Evolutionary conservation across 176 grass and related monocot species (phyloP), one percentile per base, ranked within the genome.

Genomic region (Carex scoparia): DNA sequence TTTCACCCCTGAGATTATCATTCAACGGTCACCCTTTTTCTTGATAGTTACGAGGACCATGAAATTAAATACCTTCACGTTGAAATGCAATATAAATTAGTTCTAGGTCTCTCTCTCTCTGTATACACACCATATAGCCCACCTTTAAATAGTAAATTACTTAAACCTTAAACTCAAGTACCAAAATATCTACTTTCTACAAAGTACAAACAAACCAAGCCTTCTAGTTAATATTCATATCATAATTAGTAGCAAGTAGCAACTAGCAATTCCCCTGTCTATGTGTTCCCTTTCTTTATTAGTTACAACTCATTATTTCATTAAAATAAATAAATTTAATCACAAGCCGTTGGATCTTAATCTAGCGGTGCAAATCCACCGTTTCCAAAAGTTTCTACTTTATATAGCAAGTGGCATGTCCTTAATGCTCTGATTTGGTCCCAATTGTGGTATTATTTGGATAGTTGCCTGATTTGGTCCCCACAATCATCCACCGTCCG

Each of bases 401-500:
- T 66, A n/a, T 32, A 69, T 42, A 79, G 58, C 46, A 65, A 86
- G 79, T 80, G 53, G 72, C 37, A 75, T 64, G 33, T 73, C 40
- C 28, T 44, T 49, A 85, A 10, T 85, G 63, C 32, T 75, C 83
- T 60, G 75, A 69, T 67, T 67, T 42, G 51, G 67, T 74, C 83
- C 68, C 37, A 69, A 70, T 33, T 74, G n/a, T 68, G 65, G 69
- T 85, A 31, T 16, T 62, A 10, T 64, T 77, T 63, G 66, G 55
- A 72, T 54, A 85, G 66, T 85, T 85, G 15, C 35, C 84, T 49
- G 49, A 46, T 16, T 33, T 37, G 84, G 51, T 46, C 84, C 84
- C 84, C 32, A 16, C 48, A 42, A 65, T 65, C 54, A 61, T 65
- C 56, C 84, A 85, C 58, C 59, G 69, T 79, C 56, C 18, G 69